Conservation (phyloP, 2,329 filamentous ascomycete species). For the Raffaelea deltoideospora region DNA sequence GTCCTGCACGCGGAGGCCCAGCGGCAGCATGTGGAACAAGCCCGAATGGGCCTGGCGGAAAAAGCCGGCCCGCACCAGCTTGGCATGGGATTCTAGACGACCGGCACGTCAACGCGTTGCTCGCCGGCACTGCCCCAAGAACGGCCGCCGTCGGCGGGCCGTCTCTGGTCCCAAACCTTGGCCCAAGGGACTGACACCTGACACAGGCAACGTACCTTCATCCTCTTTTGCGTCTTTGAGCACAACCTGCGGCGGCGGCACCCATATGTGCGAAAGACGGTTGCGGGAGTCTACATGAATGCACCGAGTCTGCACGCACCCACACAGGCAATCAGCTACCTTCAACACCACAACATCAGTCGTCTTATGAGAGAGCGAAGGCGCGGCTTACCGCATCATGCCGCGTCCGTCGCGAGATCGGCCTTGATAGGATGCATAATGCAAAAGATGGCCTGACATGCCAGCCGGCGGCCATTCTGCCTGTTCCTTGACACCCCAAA, state of each 20-base stretch:
- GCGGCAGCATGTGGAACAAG: conserved; percentile 79
- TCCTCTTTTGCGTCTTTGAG: conserved; percentile 43
- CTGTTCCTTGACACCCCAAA: too few species aligned
- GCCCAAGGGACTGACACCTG: too few species aligned
- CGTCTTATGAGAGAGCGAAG: neutral
- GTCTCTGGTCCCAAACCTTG: too few species aligned
- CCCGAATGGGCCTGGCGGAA: conserved; percentile 70
- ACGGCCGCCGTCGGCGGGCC: too few species aligned
- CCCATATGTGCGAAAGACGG: conserved; percentile 63
- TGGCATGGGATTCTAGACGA: conserved; percentile 51
- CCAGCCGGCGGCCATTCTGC: too few species aligned
- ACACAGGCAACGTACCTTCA: conserved; percentile 38
- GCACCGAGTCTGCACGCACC: conserved; percentile 3
- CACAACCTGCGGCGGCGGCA: conserved; percentile 42
- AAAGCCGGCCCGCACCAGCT: conserved; percentile 57
- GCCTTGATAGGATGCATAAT: too few species aligned
- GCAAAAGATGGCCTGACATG: too few species aligned
- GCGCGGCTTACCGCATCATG: neutral
- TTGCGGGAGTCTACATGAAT: conserved; percentile 12
- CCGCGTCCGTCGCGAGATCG: too few species aligned
- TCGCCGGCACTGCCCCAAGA: too few species aligned
- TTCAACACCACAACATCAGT: neutral
- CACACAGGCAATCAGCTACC: too few species aligned
- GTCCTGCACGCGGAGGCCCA: conserved; percentile 74
- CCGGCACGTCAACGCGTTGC: neutral